Base-by-base conservation (phyloP, 1,284 basidiomycete species). In the Marasmius fiardii region DNA sequence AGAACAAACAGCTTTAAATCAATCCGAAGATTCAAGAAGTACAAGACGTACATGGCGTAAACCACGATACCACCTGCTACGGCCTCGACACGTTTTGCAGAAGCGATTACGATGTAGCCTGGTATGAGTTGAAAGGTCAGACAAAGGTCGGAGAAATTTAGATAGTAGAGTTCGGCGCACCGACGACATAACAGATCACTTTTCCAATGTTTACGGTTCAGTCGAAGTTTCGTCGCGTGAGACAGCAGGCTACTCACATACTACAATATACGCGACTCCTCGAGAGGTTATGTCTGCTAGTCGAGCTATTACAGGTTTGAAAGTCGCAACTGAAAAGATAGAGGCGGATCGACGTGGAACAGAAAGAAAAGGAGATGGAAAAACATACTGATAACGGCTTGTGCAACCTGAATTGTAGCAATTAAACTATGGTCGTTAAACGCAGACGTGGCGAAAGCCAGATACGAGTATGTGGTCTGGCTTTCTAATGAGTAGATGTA, bases 281-380 rank as follows among this genome's bases (percentile, higher is more conserved):
- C 83, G 75, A 12, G 81, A 82, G 12, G 75, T 74, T 16, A 89
- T 81, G 64, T 93, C 90, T 1, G 89, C 82, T 34, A 92, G 69
- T 70, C 92, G 92, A 2, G 90, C 91, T 63, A 91, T 85, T 45
- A 91, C 79, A 1, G 91, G 91, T 71, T 93, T 93, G 35, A 88
- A 72, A 45, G 71, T 71, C 11, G 72, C 70, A 49, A 75, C 75
- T 77, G 60, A 12, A n/a, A 45, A 34, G 39, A 45, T 18, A 20
- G 52, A 35, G 43, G n/a, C 43, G n/a, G n/a, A n/a, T n/a, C n/a
- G n/a, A n/a, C n/a, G n/a, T n/a, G n/a, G n/a, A n/a, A n/a, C n/a
- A n/a, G n/a, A n/a, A n/a, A n/a, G n/a, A n/a, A n/a, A n/a, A n/a
- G n/a, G n/a, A n/a, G n/a, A n/a, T n/a, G n/a, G n/a, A n/a, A n/a